Conservation (phyloP, 2,329 filamentous ascomycete species). For the Pseudocercospora fijiensis region DNA sequence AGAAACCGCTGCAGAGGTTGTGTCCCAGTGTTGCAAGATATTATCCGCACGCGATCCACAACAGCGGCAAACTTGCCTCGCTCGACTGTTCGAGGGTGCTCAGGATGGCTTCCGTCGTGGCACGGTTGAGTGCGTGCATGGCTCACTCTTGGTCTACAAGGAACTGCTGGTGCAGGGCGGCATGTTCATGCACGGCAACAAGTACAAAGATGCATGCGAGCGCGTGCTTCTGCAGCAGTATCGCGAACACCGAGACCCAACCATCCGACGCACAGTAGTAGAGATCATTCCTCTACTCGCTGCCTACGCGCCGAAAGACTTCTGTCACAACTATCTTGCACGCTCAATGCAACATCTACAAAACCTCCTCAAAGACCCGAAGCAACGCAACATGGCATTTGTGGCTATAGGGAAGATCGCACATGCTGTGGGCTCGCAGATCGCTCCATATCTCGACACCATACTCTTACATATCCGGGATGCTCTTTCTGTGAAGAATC, state of each 20-base stretch:
- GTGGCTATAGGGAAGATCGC: conserved; percentile 94
- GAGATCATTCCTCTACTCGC: conserved; percentile 89
- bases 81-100: conserved; percentile 84
- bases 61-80: conserved; percentile 84
- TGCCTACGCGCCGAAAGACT: conserved; percentile 87
- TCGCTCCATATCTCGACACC: conserved; percentile 90
- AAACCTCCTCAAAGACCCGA: conserved; percentile 89
- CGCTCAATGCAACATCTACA: conserved; percentile 97
- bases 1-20: conserved; percentile 85
- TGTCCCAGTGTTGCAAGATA: conserved; percentile 93
- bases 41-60: conserved; percentile 88
- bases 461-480: conserved; percentile 93
- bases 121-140: conserved; percentile 85
- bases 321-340: conserved; percentile 82
- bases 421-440: conserved; percentile 91
- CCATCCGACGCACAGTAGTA: conserved; percentile 86
- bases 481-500: conserved; percentile 77
- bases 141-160: conserved; percentile 88
- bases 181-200: conserved; percentile 96
- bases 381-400: conserved; percentile 91
- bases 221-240: conserved; percentile 73
- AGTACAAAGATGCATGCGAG: conserved; percentile 86
- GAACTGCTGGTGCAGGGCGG: conserved; percentile 91
- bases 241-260: conserved; percentile 86
- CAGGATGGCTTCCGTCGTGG: conserved; percentile 74